These are phyloP conservation scores for Suillus plorans DNA, from an alignment of 768 basidiomycete species.

Conservation along the genomic window DNA sequence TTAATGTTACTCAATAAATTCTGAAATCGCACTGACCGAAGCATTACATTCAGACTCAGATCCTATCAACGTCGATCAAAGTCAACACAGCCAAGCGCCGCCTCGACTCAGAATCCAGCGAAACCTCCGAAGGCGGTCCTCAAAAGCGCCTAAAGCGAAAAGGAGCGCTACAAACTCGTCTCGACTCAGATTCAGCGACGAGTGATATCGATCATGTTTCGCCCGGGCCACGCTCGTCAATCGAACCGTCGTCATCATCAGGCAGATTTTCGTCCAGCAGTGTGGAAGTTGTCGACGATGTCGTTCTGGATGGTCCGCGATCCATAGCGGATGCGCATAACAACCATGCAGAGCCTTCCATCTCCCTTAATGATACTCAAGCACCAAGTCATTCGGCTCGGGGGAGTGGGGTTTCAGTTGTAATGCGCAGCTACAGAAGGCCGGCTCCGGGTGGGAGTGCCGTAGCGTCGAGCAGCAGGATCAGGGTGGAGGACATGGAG, in stretches of 20 bases:
- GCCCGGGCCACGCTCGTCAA: background rate
- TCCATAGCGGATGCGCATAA: background rate
- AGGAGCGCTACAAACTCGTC: background rate
- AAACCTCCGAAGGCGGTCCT: background rate
- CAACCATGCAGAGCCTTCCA: background rate
- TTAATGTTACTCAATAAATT: background rate
- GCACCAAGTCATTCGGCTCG: background rate
- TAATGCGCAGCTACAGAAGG: background rate
- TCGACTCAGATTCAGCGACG: background rate
- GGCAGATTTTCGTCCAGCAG: background rate
- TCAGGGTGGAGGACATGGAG: background rate
- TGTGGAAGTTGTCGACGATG: background rate
- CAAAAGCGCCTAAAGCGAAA: background rate
- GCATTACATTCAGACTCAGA: background rate
- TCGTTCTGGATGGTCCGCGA: background rate
- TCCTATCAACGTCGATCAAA: background rate
- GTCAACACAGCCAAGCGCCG: background rate
- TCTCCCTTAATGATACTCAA: background rate
- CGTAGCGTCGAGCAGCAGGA: conserved; percentile 6
- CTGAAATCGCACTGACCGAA: background rate
- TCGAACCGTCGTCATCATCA: background rate
- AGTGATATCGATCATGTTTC: background rate
- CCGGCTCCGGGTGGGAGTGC: background rate
- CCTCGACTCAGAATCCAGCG: background rate
- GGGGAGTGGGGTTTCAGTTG: background rate